Evolutionary conservation across 2,329 filamentous ascomycete genomes (phyloP).

Genomic region (Calonectria pseudoturangicola): DNA sequence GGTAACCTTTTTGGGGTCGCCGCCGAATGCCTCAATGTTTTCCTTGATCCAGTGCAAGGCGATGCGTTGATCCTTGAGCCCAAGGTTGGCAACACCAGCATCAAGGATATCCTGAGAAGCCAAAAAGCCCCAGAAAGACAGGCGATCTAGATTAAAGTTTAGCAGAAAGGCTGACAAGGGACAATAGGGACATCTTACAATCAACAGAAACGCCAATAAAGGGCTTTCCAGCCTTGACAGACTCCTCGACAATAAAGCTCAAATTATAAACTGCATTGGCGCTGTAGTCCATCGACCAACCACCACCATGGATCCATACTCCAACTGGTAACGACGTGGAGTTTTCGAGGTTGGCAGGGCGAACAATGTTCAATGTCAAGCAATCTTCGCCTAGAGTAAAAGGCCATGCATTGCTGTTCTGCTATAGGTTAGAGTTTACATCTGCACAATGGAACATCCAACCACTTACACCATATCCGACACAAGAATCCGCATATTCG

Average conservation of each 20-base stretch:
- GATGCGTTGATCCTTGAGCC: conserved; percentile 69
- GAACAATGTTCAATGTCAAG: conserved; percentile 48
- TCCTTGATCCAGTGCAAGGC: conserved; percentile 70
- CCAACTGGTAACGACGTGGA: conserved; percentile 49
- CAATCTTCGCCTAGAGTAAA: conserved; percentile 48
- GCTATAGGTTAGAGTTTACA: neutral
- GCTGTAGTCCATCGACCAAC: conserved; percentile 63
- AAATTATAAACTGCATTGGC: conserved; percentile 75
- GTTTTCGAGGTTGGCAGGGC: conserved; percentile 37
- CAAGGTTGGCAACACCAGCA: conserved; percentile 64
- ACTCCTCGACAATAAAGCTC: conserved; percentile 72
- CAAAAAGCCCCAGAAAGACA: conserved; percentile 67
- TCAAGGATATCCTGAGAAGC: conserved; percentile 63
- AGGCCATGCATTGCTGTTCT: conserved; percentile 47
- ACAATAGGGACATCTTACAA: conserved; percentile 6
- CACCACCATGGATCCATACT: conserved; percentile 61
- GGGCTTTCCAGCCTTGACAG: conserved; percentile 49
- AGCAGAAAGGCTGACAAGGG: neutral
- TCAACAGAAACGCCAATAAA: conserved; percentile 49
- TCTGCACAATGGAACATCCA: neutral
- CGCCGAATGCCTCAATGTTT: conserved; percentile 66
- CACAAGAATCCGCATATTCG: conserved; percentile 52
- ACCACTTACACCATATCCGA: conserved; percentile 48
- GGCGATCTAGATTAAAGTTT: conserved; percentile 37
- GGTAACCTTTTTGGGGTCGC: conserved; percentile 66